These are phyloP conservation scores for Cercospora zeina DNA, from an alignment of 2,329 filamentous ascomycete species.

Conservation along the genomic window DNA sequence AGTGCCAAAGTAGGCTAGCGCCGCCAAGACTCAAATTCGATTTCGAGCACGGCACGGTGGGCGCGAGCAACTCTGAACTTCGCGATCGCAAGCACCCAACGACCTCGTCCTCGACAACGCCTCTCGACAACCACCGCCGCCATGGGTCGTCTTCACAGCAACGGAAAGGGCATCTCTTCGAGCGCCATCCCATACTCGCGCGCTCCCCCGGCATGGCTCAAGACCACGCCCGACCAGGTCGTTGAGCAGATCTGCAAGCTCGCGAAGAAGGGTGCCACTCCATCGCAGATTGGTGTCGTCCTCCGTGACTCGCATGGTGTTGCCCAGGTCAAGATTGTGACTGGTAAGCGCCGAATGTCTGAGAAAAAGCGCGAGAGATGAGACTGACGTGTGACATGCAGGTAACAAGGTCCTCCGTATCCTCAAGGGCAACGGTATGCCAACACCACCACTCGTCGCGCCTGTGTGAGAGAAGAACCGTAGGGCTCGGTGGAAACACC, in stretches of 20 bases:
- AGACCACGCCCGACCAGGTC: constrained; percentile 97
- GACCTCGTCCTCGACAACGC: constrained; percentile 26
- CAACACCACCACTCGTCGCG: constrained; percentile 42
- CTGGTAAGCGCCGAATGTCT: constrained; percentile 63
- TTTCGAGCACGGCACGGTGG: neutral
- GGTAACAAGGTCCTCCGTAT: constrained; percentile 99
- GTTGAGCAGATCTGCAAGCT: constrained; percentile 99
- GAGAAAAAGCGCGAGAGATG: constrained; percentile 1
- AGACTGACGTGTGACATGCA: constrained; percentile 42
- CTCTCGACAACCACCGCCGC: constrained; percentile 45
- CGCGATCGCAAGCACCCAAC: constrained; percentile 9
- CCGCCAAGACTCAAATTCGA: constrained; percentile 11
- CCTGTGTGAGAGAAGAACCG: constrained; percentile 43
- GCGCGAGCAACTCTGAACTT: neutral
- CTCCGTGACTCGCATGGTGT: constrained; percentile 98
- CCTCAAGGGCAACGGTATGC: constrained; percentile 93
- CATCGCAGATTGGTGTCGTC: constrained; percentile 98
- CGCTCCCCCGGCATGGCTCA: constrained; percentile 89
- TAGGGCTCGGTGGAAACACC: constrained; percentile 22
- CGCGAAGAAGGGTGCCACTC: constrained; percentile 97
- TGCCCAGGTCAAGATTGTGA: constrained; percentile 96
- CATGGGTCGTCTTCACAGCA: constrained; percentile 98
- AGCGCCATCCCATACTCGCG: constrained; percentile 97
- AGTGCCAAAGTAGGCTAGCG: neutral
- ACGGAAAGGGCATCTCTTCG: constrained; percentile 98